phyloP scores from a whole-genome alignment of 352 stramenopile genomes.

The Phytophthora citricola region DNA sequence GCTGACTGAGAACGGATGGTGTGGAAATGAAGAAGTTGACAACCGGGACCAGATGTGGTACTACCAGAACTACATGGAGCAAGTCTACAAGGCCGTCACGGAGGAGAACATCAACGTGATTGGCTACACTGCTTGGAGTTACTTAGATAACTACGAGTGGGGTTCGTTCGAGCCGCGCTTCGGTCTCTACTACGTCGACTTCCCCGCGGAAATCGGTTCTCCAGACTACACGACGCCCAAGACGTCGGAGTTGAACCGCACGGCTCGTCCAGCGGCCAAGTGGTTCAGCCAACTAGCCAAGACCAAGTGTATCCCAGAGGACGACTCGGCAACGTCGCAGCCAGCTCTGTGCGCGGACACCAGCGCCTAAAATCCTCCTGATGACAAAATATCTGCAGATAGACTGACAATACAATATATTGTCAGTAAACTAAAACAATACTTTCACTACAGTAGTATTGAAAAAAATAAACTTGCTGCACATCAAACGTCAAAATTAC shows the following conservation, averaged over 20 bases:
- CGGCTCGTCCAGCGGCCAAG: slow-evolving; percentile 46
- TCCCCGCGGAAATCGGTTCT: slow-evolving; percentile 32
- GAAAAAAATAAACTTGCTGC: no score
- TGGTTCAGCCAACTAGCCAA: slow-evolving; percentile 38
- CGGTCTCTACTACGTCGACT: slow-evolving; percentile 63
- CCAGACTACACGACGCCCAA: slow-evolving; percentile 25
- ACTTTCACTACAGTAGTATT: no score
- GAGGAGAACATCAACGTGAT: slow-evolving; percentile 34
- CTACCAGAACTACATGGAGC: slow-evolving; percentile 49
- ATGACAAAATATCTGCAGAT: no score
- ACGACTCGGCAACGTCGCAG: slow-evolving; percentile 4
- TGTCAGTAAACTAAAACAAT: no score
- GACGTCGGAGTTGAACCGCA: slow-evolving; percentile 36
- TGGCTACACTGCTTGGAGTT: slow-evolving; percentile 36
- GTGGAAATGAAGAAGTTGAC: slow-evolving; percentile 54
- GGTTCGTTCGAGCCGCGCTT: slow-evolving; percentile 47
- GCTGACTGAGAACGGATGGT: slow-evolving; percentile 68
- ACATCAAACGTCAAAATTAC: no score
- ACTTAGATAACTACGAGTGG: slow-evolving; percentile 42
- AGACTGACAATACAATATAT: no score
- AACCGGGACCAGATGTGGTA: slow-evolving; percentile 48
- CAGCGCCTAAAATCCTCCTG: no score
- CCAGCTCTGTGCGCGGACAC: no score
- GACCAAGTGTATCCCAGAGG: slow-evolving; percentile 26
- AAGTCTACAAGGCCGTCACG: slow-evolving; percentile 49